Percentiles rank a stretch among this genome's conserved stretches.
Conservation (phyloP, 208 protist genomes). For the Crithidia bombi region DNA sequence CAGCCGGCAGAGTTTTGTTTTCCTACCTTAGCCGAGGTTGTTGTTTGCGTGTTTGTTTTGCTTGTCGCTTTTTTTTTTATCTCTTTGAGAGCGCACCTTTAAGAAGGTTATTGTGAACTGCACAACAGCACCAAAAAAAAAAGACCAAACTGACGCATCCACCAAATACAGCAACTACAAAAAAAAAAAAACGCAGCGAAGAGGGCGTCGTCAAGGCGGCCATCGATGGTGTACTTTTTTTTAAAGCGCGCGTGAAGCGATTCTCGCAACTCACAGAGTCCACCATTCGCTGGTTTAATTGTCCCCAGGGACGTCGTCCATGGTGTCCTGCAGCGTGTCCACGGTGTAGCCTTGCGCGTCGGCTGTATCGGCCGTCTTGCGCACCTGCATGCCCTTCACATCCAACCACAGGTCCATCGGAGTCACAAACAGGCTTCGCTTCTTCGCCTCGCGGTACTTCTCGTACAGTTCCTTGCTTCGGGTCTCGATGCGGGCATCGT, state of each 20-base stretch:
- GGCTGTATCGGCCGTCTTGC: slow-evolving; percentile 56
- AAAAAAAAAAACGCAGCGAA: not conserved
- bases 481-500: slow-evolving; percentile 85
- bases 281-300: slow-evolving; percentile 17
- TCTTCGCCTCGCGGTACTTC: slow-evolving; percentile 88
- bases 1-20: too few species aligned
- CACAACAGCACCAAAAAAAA: not conserved
- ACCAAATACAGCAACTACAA: not conserved
- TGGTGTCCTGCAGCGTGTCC: slow-evolving; percentile 54
- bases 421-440: slow-evolving; percentile 88
- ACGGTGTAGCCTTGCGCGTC: slow-evolving; percentile 84
- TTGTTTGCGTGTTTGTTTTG: not conserved
- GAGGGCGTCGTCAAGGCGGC: too few species aligned
- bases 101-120: slow-evolving; percentile 23
- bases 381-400: slow-evolving; percentile 79
- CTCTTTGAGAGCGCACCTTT: not conserved
- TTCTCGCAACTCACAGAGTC: not conserved
- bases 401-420: slow-evolving; percentile 91
- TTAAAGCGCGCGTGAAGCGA: too few species aligned
- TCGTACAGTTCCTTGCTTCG: slow-evolving; percentile 78
- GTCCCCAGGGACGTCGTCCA: slow-evolving; percentile 36
- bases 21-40: not conserved
- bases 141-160: not conserved
- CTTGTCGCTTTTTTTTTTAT: slow-evolving; percentile 2
- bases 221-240: too few species aligned